Evolutionary conservation across 257 asterid genomes (phyloP), one percentile per base, ranked within the genome.

Genomic region (Nicotiana tabacum): DNA sequence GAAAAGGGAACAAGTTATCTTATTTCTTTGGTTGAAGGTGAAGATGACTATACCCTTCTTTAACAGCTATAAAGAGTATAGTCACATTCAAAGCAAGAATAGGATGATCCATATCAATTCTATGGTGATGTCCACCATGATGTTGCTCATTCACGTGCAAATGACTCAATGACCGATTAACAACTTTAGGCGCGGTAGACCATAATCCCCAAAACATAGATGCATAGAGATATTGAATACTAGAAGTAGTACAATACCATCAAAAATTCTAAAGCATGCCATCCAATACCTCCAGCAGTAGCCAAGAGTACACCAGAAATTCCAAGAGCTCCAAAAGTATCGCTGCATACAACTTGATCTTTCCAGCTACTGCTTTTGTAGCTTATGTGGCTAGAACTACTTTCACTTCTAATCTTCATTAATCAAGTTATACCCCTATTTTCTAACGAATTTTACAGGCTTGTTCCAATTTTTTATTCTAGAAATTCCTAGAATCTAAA

Each of bases 241-340:
- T 4, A 74, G 15, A 4, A 60, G 67, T 21, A 13, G 62, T 30
- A 58, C 55, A 10, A 53, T 92, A 96, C 99, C 91, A 68, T 55
- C 84, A 96, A 77, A 68, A 92, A 88, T 77, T 96, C 98, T 43
- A 93, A 82, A 65, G 98, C 96, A 90, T 96, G 98, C 97, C 97
- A 96, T 82, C 93, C 97, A 43, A 96, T 94, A 83, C 99, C 98
- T 77, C 99, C 98, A 78, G 98, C 96, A 80, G 98, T 93, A 80
- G 87, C 90, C 95, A 96, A 90, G 65, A 96, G 97, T 88, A 93
- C 85, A 62, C 88, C 89, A 57, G 98, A 96, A 89, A 94, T 96
- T 78, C 93, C 95, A 82, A 96, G 97, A 66, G 99, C 98, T 82
- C 99, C 99, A 84, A 96, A 86, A 21, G 98, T 92, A 33, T 5